These are phyloP conservation scores for Trichoderma sp. DNA, from an alignment of 2,329 filamentous ascomycete genomes.

Conservation along the genomic window DNA sequence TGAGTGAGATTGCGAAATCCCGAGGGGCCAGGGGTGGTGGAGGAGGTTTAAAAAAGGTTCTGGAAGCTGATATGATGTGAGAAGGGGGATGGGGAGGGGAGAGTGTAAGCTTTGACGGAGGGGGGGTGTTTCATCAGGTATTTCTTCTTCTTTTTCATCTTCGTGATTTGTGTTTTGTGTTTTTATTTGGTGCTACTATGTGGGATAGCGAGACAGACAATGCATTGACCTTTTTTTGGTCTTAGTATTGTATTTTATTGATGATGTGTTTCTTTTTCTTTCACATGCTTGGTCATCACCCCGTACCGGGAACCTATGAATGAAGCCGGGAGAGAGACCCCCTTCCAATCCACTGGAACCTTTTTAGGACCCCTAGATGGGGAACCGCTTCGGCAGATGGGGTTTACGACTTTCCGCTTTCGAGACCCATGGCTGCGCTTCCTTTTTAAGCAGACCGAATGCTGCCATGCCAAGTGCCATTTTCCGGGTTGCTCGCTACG, in stretches of 20 bases:
- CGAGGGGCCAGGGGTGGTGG: not conserved
- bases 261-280: not conserved
- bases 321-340: too few species aligned
- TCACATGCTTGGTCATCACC: too few species aligned
- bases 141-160: not conserved
- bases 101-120: too few species aligned
- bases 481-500: not conserved
- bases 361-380: not conserved
- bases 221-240: not conserved
- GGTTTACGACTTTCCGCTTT: not conserved
- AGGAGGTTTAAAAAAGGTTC: not conserved
- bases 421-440: not conserved
- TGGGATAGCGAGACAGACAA: not conserved
- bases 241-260: not conserved
- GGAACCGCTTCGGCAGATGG: not conserved
- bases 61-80: not conserved
- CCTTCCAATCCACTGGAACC: not conserved
- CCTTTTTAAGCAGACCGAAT: not conserved
- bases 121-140: not conserved
- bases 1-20: not conserved
- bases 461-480: not conserved
- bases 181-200: not conserved
- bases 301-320: too few species aligned
- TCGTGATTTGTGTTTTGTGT: not conserved
- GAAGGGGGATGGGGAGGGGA: not conserved